phyloP scores from a whole-genome alignment of 1,284 basidiomycete genomes.

The Puccinia horiana region DNA sequence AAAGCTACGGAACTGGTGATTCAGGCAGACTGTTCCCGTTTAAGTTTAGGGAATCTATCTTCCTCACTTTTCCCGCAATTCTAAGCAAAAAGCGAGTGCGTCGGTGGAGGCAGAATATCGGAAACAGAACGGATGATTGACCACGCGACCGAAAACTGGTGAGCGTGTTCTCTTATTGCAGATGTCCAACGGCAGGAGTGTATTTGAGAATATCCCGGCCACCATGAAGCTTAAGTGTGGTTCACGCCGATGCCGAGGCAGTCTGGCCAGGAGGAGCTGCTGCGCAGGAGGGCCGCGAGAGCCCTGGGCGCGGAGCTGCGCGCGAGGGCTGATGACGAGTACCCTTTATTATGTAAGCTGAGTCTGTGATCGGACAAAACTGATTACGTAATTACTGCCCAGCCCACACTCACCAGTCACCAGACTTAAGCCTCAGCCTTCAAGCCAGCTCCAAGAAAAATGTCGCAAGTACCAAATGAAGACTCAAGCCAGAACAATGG shows the following conservation, averaged over 20 bases:
- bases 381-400: slow-evolving; percentile 7
- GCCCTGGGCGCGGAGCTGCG: background rate
- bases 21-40: background rate
- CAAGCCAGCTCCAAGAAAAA: background rate
- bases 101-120: background rate
- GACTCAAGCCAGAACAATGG: slow-evolving; percentile 8
- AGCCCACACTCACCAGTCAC: background rate
- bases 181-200: background rate
- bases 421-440: background rate
- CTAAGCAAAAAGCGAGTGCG: background rate
- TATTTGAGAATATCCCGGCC: no score
- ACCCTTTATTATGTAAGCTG: background rate
- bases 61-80: background rate
- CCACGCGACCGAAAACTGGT: background rate
- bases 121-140: no score
- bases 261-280: background rate
- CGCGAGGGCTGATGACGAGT: background rate
- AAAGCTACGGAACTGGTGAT: background rate
- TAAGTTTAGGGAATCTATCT: background rate
- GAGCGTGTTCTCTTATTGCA: background rate
- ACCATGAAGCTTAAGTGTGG: no score
- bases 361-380: background rate
- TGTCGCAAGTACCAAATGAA: background rate
- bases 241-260: no score
- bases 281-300: background rate